Base-by-base conservation (phyloP, 2,329 filamentous ascomycete species). In the Cytospora paraplurivora region DNA sequence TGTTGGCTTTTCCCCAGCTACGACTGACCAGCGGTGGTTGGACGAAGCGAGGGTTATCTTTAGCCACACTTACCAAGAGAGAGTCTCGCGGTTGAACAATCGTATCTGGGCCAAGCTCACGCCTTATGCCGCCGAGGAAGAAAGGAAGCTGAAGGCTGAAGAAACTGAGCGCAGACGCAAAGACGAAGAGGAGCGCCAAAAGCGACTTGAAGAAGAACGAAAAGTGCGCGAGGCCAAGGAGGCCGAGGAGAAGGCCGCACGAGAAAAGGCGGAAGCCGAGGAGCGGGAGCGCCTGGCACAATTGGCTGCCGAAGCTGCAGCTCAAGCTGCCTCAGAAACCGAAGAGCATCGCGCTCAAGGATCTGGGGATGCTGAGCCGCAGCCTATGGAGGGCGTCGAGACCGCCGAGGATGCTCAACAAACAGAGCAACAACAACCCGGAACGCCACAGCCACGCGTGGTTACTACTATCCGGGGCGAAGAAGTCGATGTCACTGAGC, bases 1-100 rank as follows among this genome's bases (percentile, higher is more conserved):
- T 13, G 88, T 93, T 33, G 80, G 87, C 3, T 98, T 98, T 74
- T 79, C 82, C 21, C 82, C 92, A 10, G 85, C 87, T 44, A 82
- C 85, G 10, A 98, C 95, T 1, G 80, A 84, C 62, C 82, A 84
- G 59, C 88, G 95, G 66, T 99, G 96, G 89, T 86, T 91, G 72
- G 92, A 97, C 72, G 96, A 98, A 75, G 89, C 93, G 10, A 88
- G 89, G 67, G 88, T 99, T 74, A 82, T 98, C 0, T 98, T 95
- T 75, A 90, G 91, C 33, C 77, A 81, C 27, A 81, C 78, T 56
- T 84, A 88, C 59, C 73, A 85, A 4, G 93, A 97, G 56, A 90
- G 90, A 72, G 84, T 88, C 2, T 81, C 85, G 65, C 85, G 85
- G 59, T 81, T 96, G 17, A 77, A 88, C 67, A 88, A 85, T 68